Conservation (phyloP, 2,329 filamentous ascomycete genomes). For the Alternaria ventricosa region DNA sequence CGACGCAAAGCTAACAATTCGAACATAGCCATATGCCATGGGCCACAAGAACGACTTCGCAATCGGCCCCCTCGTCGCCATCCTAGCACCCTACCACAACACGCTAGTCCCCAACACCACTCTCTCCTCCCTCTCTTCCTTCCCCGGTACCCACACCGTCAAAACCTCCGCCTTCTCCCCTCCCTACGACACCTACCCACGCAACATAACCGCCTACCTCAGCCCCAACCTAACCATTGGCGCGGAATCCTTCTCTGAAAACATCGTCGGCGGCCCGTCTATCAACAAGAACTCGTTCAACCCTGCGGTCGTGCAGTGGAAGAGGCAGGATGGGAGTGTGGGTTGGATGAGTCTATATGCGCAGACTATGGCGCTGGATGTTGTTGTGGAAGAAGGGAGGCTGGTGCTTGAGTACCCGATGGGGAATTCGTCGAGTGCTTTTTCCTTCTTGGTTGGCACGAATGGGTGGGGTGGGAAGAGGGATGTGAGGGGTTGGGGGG, state of each 20-base stretch:
- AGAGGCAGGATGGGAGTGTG: slow-evolving; percentile 36
- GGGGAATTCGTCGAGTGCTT: slow-evolving; percentile 58
- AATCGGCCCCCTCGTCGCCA: slow-evolving; percentile 63
- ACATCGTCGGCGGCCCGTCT: slow-evolving; percentile 62
- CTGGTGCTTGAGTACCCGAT: slow-evolving; percentile 62
- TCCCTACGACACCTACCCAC: slow-evolving; percentile 62
- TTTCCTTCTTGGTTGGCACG: slow-evolving; percentile 58
- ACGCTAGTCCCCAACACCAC: slow-evolving; percentile 54
- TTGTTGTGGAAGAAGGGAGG: slow-evolving; percentile 30
- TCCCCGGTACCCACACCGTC: slow-evolving; percentile 62
- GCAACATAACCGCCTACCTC: slow-evolving; percentile 67
- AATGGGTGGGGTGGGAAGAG: slow-evolving; percentile 53
- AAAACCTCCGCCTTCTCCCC: slow-evolving; percentile 62
- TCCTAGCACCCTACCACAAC: slow-evolving; percentile 60
- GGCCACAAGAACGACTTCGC: slow-evolving; percentile 66
- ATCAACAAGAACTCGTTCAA: slow-evolving; percentile 62
- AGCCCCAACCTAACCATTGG: slow-evolving; percentile 65
- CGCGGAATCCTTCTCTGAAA: slow-evolving; percentile 64
- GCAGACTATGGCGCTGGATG: slow-evolving; percentile 31
- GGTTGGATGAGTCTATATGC: slow-evolving; percentile 41
- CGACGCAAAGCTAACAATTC: slow-evolving; percentile 4
- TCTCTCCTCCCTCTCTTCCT: slow-evolving; percentile 51
- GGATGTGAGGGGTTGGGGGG: slow-evolving; percentile 55
- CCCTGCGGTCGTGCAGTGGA: slow-evolving; percentile 67
- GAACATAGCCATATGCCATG: slow-evolving; percentile 57